Base-by-base conservation (phyloP, 2,329 filamentous ascomycete genomes). In the Fusarium staphyleae region DNA sequence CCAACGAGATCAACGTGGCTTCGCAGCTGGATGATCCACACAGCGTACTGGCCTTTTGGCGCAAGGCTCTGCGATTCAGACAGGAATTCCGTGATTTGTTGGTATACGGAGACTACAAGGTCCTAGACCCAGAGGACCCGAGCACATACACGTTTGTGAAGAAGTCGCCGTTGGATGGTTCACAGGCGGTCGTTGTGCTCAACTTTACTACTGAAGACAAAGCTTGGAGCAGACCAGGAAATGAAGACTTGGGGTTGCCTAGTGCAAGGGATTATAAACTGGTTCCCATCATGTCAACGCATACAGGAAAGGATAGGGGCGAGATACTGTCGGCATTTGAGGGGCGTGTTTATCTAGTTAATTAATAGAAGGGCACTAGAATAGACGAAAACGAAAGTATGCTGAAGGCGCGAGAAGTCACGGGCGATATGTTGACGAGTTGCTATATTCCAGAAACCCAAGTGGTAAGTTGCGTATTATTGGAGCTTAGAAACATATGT, bases 1-100 rank as follows among this genome's bases (percentile, higher is more conserved):
- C 68, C 0, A 30, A 24, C 4, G 66, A 73, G 11, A 72, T 86
- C 67, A 88, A 89, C 53, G 86, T 84, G 1, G 77, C 78, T 10
- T 74, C 76, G 2, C 86, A 89, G 66, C 60, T 73, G 0, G 55
- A 73, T 0, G 74, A 80, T 24, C 55, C 70, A 0, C 52, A 70
- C 1, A 77, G 77, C 19, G 68, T 70, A 1, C 47, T 72, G 0
- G 65, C 64, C 1, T 75, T 70, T 35, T 75, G 72, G 71, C 69
- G 65, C 51, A 70, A 66, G 18, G 62, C 66, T 49, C 48, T 70
- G 1, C 53, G 24, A 2, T 71, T 72, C 46, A 59, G 72, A 32
- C 64, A 60, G 7, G 65, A 74, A 44, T 66, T 74, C 30, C 62
- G 64, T 1, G 70, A 73, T 29, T 32, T 74, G 1, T 46, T 69